Percentiles rank a stretch among this genome's conserved stretches.
Conservation (phyloP, 148 eudicot genomes). For the Vaccinium corymbosum region DNA sequence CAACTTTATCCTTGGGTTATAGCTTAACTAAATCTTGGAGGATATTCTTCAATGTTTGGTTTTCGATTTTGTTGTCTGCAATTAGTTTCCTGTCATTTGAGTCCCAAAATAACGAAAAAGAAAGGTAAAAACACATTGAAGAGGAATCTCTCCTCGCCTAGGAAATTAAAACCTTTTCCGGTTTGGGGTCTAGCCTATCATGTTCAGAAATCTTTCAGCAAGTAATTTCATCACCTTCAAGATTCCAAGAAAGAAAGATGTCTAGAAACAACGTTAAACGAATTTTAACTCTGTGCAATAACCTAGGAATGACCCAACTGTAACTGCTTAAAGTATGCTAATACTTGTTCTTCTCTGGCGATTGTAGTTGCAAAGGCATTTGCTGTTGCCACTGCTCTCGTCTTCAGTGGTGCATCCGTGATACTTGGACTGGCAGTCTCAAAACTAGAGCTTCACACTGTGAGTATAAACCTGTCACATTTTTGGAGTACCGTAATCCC, state of each 20-base stretch:
- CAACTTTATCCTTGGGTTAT: not conserved
- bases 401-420: constrained; percentile 68
- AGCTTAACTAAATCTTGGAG: not conserved
- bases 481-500: not conserved
- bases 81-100: not conserved
- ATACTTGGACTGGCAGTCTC: constrained; percentile 57
- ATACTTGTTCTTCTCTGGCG: constrained; percentile 6
- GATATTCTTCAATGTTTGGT: not conserved
- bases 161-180: not conserved
- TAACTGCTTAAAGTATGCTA: constrained; percentile 7
- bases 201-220: not conserved
- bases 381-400: constrained; percentile 70
- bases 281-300: not conserved
- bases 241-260: not conserved
- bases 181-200: not conserved
- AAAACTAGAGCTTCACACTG: constrained; percentile 60
- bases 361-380: constrained; percentile 76
- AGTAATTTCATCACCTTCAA: not conserved
- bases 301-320: not conserved
- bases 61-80: not conserved
- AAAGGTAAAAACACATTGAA: not conserved
- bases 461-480: constrained; percentile 31
- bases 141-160: not conserved
- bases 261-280: not conserved
- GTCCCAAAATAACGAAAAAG: not conserved